These are phyloP conservation scores for Lablab purpureus DNA, from an alignment of 306 rosid species.

Conservation along the genomic window DNA sequence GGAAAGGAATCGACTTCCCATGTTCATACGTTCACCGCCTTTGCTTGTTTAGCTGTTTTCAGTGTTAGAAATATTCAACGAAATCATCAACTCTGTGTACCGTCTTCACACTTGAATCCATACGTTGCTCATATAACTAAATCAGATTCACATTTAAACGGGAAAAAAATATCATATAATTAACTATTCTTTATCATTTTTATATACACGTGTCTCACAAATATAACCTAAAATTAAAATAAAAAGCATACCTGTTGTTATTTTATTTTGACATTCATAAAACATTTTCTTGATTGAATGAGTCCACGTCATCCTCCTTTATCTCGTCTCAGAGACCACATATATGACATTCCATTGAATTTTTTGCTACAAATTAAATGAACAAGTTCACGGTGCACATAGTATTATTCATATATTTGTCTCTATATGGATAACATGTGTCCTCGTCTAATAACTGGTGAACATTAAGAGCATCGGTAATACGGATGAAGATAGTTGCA, in stretches of 20 bases:
- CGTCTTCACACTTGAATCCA: neutral
- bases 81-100: too few species aligned
- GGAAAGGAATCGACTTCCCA: too few species aligned
- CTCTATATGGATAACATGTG: neutral
- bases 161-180: too few species aligned
- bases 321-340: neutral
- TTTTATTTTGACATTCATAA: neutral
- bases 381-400: neutral
- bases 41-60: too few species aligned
- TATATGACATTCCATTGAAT: neutral
- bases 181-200: neutral
- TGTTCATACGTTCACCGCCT: too few species aligned
- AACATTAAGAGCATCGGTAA: slow-evolving; percentile 1
- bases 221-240: neutral
- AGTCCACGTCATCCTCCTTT: neutral
- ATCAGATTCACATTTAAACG: neutral
- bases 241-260: neutral
- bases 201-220: neutral
- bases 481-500: slow-evolving; percentile 32
- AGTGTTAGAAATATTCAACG: too few species aligned
- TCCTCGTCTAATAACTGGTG: neutral
- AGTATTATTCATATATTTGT: neutral
- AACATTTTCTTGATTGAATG: neutral
- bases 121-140: neutral
- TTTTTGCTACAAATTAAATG: slow-evolving; percentile 2